Percentiles rank a stretch among this genome's conserved stretches.
Conservation (phyloP, 2,329 filamentous ascomycete species). For the Corynespora cassiicola region DNA sequence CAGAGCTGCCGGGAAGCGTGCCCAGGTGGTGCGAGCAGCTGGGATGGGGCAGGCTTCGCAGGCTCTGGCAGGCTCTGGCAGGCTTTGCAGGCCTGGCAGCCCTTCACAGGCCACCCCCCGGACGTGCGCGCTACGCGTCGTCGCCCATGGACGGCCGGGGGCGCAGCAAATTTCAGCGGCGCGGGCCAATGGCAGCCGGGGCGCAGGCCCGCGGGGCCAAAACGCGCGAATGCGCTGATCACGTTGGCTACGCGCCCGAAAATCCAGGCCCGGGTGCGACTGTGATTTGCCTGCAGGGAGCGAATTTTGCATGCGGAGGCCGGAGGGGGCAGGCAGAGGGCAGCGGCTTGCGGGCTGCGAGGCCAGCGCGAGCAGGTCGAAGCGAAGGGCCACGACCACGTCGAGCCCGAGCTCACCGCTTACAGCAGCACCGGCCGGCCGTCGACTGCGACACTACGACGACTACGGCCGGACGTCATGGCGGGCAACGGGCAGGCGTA, state of each 20-base stretch:
- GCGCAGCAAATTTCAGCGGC: slow-evolving; percentile 25
- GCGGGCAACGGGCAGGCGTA: slow-evolving; percentile 1
- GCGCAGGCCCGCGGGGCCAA: slow-evolving; percentile 4
- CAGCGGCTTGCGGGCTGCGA: not conserved
- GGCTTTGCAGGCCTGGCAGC: too few species aligned
- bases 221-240: slow-evolving; percentile 23
- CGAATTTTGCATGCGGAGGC: slow-evolving; percentile 19
- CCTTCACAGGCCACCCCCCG: slow-evolving; percentile 7
- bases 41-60: too few species aligned
- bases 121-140: slow-evolving; percentile 5
- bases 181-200: slow-evolving; percentile 22
- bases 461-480: slow-evolving; percentile 9
- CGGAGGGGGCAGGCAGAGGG: not conserved
- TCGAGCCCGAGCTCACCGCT: slow-evolving; percentile 17
- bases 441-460: too few species aligned
- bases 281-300: slow-evolving; percentile 35
- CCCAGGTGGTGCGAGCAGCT: too few species aligned
- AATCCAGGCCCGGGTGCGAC: slow-evolving; percentile 23
- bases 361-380: slow-evolving; percentile 7
- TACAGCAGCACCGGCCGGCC: too few species aligned
- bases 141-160: slow-evolving; percentile 8
- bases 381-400: slow-evolving; percentile 12
- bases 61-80: too few species aligned
- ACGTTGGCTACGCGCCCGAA: slow-evolving; percentile 41
- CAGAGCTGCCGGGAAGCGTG: too few species aligned